Percentiles rank a stretch among this genome's conserved stretches.
Evolutionary conservation across 1,139 yeast species (phyloP).

Genomic region (Meyerozyma carpophila): DNA sequence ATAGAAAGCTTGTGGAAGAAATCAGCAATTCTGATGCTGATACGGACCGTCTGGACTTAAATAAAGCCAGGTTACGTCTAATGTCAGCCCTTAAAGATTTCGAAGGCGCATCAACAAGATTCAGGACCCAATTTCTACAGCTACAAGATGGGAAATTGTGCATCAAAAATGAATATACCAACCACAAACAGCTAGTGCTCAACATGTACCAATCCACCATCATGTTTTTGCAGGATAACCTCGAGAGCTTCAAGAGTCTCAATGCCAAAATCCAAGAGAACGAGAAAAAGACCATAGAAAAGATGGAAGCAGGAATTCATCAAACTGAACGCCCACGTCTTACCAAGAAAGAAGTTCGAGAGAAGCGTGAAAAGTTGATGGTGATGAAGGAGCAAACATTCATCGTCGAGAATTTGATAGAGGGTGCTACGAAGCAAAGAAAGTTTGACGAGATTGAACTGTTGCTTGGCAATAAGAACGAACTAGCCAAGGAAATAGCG

Average conservation of each 20-base stretch:
- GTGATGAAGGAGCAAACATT: conserved; percentile 82
- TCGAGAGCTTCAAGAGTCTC: conserved; percentile 24
- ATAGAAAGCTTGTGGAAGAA: conserved; percentile 12
- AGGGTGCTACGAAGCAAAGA: conserved; percentile 57
- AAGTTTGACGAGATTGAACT: conserved; percentile 73
- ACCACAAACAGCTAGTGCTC: conserved; percentile 17
- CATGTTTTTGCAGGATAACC: conserved; percentile 29
- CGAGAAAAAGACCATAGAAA: conserved; percentile 4
- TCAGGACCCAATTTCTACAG: conserved; percentile 20
- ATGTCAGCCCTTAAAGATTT: conserved; percentile 30
- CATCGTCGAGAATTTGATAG: conserved; percentile 59
- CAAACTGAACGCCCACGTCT: conserved; percentile 19
- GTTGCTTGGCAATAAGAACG: conserved; percentile 53
- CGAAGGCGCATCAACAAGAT: conserved; percentile 22
- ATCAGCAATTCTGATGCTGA: conserved; percentile 8
- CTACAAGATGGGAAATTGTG: conserved; percentile 10
- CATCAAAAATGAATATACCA: conserved; percentile 13
- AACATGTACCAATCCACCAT: conserved; percentile 33
- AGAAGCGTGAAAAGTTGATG: conserved; percentile 69
- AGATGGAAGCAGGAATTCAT: conserved; percentile 1
- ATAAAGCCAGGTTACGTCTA: conserved; percentile 22
- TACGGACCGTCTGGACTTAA: conserved; percentile 9
- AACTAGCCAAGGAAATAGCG: conserved; percentile 49
- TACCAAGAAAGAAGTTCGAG: conserved; percentile 49
- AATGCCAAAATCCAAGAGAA: conserved; percentile 20